A percentile compares a stretch with the other conserved stretches of the same genome.
Evolutionary conservation across 352 stramenopile genomes (phyloP).

Genomic region (Phytophthora sp.): DNA sequence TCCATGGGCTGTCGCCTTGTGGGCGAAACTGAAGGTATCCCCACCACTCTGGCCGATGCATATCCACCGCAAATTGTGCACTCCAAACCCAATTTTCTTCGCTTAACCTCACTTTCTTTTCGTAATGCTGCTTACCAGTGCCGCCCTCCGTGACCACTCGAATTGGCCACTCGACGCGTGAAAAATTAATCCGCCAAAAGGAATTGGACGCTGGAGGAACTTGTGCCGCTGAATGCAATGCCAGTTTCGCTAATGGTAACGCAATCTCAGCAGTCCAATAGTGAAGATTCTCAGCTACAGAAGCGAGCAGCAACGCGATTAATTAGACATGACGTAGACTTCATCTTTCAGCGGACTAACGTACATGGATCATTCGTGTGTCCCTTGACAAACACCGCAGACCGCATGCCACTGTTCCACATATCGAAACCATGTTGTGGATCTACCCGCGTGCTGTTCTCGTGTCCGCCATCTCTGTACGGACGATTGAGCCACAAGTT

Average conservation of each 20-base stretch:
- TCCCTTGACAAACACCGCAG: slow-evolving; percentile 63
- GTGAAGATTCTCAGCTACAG: slow-evolving; percentile 47
- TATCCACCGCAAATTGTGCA: slow-evolving; percentile 80
- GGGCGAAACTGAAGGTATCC: slow-evolving; percentile 86
- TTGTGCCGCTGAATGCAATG: slow-evolving; percentile 36
- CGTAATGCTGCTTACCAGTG: slow-evolving; percentile 40
- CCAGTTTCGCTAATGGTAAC: slow-evolving; percentile 69
- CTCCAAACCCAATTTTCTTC: slow-evolving; percentile 93
- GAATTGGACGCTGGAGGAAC: slow-evolving; percentile 45
- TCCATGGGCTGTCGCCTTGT: slow-evolving; percentile 16
- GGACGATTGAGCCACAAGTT: slow-evolving; percentile 89
- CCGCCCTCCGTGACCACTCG: slow-evolving; percentile 21
- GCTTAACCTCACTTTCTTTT: slow-evolving; percentile 50
- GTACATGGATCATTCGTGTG: slow-evolving; percentile 64
- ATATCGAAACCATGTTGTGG: slow-evolving; percentile 74
- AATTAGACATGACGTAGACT: not conserved
- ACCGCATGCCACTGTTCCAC: slow-evolving; percentile 49
- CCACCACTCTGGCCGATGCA: slow-evolving; percentile 92
- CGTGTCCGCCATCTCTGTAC: slow-evolving; percentile 80
- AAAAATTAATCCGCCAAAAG: slow-evolving; percentile 91
- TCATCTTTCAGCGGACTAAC: not conserved
- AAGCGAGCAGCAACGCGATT: not conserved
- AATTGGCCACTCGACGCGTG: slow-evolving; percentile 81
- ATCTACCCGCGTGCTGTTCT: slow-evolving; percentile 85
- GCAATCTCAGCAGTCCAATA: slow-evolving; percentile 88